Percentiles rank a stretch among this genome's conserved stretches.
These are phyloP conservation scores for Talaromyces piceae DNA, from an alignment of 2,329 filamentous ascomycete species.

Conservation along the genomic window DNA sequence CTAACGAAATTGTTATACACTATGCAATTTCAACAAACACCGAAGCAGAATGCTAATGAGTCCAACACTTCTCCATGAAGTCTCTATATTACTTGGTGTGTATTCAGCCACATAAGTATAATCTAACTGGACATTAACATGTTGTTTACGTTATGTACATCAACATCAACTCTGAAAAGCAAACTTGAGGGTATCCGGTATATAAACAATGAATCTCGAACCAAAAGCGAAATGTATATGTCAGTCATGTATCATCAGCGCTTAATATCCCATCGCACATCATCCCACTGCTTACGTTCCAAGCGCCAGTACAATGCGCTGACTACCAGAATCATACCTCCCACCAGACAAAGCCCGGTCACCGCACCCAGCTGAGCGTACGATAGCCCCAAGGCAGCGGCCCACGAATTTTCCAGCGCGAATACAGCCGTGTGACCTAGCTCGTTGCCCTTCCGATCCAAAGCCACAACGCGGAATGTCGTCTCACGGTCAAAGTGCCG, in stretches of 20 bases:
- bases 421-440: constrained; percentile 1
- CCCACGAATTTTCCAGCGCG: constrained; percentile 3
- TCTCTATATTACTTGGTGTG: no score
- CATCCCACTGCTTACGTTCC: neutral
- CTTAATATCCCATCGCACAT: neutral
- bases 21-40: no score
- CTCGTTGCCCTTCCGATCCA: constrained; percentile 12
- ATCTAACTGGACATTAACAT: no score
- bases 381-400: constrained; percentile 1
- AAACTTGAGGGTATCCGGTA: neutral
- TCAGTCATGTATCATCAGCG: neutral
- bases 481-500: constrained; percentile 8
- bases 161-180: neutral
- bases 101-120: no score
- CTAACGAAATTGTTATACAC: no score
- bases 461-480: constrained; percentile 16
- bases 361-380: constrained; percentile 2
- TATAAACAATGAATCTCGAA: neutral
- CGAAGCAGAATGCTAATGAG: no score
- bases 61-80: no score
- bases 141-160: no score
- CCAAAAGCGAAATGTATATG: neutral
- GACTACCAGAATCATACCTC: constrained; percentile 1
- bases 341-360: constrained; percentile 2
- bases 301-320: constrained; percentile 4